Percentiles rank a stretch among this genome's conserved stretches.
These are phyloP conservation scores for Sporothrix pallida DNA, from an alignment of 2,329 filamentous ascomycete species.

Conservation along the genomic window DNA sequence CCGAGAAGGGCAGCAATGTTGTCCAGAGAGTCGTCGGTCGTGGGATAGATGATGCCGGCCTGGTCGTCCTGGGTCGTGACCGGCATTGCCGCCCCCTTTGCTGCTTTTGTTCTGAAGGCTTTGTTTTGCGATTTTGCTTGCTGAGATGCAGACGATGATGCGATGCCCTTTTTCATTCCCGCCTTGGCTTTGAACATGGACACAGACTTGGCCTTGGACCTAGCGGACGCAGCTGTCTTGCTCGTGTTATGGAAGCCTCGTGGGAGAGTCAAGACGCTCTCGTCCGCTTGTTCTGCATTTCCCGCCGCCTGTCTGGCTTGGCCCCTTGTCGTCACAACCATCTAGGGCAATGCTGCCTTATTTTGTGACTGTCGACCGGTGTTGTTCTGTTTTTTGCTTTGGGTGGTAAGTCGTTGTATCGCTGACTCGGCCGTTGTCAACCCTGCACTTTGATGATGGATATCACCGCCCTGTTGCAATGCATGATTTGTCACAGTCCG, in stretches of 20 bases:
- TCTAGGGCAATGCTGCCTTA: background rate
- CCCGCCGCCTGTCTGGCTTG: background rate
- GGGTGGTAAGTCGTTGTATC: background rate
- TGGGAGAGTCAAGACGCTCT: background rate
- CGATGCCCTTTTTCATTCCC: background rate
- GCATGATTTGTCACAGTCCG: conserved; percentile 4
- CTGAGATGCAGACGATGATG: background rate
- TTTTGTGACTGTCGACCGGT: no score
- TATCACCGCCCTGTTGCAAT: no score
- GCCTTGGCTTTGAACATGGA: background rate
- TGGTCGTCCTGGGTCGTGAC: background rate
- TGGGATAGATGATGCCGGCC: background rate
- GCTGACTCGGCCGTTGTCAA: background rate
- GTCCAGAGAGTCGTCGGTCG: background rate
- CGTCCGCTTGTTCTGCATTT: no score
- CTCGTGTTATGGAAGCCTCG: background rate
- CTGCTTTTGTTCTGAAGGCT: no score
- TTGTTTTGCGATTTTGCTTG: background rate
- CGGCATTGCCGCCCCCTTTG: background rate
- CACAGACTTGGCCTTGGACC: no score
- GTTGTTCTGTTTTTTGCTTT: background rate
- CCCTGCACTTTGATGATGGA: no score
- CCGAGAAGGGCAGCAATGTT: background rate
- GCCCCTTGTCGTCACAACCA: conserved; percentile 7
- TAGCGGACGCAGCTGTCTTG: background rate